Evolutionary conservation across 352 stramenopile species (phyloP).

Genomic region (Phytophthora quininea): DNA sequence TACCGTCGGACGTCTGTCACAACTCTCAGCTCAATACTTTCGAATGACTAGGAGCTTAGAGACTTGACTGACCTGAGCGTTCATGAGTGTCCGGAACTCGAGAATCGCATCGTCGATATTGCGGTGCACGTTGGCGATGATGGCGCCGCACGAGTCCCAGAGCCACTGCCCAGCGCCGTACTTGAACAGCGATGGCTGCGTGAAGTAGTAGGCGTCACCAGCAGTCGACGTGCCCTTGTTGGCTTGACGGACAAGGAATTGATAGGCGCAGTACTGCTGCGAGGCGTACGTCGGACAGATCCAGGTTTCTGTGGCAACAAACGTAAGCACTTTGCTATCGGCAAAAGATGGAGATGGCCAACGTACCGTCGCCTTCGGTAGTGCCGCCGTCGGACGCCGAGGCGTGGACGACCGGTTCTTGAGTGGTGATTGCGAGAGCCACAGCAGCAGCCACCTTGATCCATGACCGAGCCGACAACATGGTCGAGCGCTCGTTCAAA

Average conservation of each 20-base stretch:
- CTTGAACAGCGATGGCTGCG: conserved; percentile 27
- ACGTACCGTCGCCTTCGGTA: conserved; percentile 18
- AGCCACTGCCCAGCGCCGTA: conserved; percentile 26
- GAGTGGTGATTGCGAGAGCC: background rate
- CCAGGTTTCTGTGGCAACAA: conserved; percentile 12
- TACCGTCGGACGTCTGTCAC: conserved; percentile 13
- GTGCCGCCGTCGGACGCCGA: conserved; percentile 17
- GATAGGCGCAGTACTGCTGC: conserved; percentile 25
- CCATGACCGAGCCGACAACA: conserved; percentile 1
- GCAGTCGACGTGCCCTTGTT: conserved; percentile 21
- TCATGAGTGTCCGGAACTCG: conserved; percentile 26
- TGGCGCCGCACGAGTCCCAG: conserved; percentile 26
- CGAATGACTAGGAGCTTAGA: no score
- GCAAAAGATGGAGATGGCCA: background rate
- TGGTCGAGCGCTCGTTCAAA: background rate
- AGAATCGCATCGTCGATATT: conserved; percentile 26
- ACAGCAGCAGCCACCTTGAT: background rate
- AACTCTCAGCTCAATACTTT: background rate
- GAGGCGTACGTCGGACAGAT: conserved; percentile 26
- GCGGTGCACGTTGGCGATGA: conserved; percentile 29
- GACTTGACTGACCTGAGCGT: conserved; percentile 10
- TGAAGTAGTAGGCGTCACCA: conserved; percentile 28
- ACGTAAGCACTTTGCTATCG: background rate
- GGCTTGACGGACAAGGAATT: conserved; percentile 25
- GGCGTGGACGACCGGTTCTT: background rate